A percentile compares a stretch with the other conserved stretches of the same genome.
These are phyloP conservation scores for Fusarium sp. DNA, from an alignment of 2,329 filamentous ascomycete species.

Conservation along the genomic window DNA sequence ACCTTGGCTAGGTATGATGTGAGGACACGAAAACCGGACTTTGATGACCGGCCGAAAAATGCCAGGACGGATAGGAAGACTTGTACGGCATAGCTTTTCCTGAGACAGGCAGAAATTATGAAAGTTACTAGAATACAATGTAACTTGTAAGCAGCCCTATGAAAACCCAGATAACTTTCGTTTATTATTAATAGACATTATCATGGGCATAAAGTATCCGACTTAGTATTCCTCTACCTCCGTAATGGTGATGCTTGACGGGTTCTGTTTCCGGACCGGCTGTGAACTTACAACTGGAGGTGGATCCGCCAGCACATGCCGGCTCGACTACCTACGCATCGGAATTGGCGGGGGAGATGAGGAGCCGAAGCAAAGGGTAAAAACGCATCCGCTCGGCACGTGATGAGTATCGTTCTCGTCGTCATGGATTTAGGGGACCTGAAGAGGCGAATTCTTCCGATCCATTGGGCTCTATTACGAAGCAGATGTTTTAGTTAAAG, in stretches of 20 bases:
- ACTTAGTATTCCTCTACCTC: too few species aligned
- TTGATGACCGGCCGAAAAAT: constrained; percentile 29
- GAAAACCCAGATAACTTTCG: too few species aligned
- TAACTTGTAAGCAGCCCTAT: too few species aligned
- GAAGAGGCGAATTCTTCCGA: constrained; percentile 39
- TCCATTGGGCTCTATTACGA: constrained; percentile 14
- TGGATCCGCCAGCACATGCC: constrained; percentile 43
- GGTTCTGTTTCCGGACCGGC: constrained; percentile 36
- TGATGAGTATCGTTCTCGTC: constrained; percentile 39
- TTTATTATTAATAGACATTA: too few species aligned
- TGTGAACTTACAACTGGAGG: constrained; percentile 1
- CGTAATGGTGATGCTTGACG: constrained; percentile 1
- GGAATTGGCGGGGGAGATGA: constrained; percentile 33
- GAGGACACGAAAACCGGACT: constrained; percentile 33
- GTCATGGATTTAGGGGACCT: constrained; percentile 41
- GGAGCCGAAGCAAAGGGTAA: constrained; percentile 38
- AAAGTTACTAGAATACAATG: too few species aligned
- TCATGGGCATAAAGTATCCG: too few species aligned
- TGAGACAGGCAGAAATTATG: too few species aligned
- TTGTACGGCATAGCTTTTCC: too few species aligned
- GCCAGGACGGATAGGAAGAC: too few species aligned
- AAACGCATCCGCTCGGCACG: constrained; percentile 46
- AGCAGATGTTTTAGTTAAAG: constrained; percentile 14
- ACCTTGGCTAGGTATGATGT: neutral
- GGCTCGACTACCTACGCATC: constrained; percentile 7